A percentile compares a stretch with the other conserved stretches of the same genome.
Conservation (phyloP, 192 early-diverging fungal species). For the Chytriomyces sp. region DNA sequence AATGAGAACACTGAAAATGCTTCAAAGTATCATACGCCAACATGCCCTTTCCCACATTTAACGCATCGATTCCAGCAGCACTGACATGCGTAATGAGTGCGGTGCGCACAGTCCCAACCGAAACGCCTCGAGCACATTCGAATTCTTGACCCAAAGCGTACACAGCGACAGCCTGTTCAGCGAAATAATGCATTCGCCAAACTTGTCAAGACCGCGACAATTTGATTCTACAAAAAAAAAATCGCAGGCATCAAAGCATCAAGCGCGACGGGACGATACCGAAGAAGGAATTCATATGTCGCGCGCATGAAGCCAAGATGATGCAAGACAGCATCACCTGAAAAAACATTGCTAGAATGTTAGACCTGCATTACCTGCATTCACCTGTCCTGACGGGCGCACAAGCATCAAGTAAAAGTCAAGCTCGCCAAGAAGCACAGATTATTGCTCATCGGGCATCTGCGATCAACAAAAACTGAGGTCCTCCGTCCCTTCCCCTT, state of each 20-base stretch:
- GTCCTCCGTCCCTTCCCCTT: background rate
- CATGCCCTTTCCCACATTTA: no score
- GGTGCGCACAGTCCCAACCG: no score
- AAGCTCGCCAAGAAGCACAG: slow-evolving; percentile 38
- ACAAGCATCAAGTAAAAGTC: slow-evolving; percentile 37
- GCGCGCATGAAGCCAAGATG: slow-evolving; percentile 43
- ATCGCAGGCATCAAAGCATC: slow-evolving; percentile 39
- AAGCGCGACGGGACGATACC: slow-evolving; percentile 40
- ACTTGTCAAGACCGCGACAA: no score
- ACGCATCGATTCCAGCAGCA: no score
- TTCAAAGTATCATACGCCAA: no score
- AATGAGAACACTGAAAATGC: no score
- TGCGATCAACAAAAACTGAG: slow-evolving; percentile 37
- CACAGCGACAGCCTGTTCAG: no score
- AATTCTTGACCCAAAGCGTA: no score
- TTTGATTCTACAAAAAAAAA: slow-evolving; percentile 47
- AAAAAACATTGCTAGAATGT: slow-evolving; percentile 32
- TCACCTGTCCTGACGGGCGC: slow-evolving; percentile 22
- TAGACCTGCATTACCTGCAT: slow-evolving; percentile 50
- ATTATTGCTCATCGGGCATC: slow-evolving; percentile 30
- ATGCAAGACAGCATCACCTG: slow-evolving; percentile 45
- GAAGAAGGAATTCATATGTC: slow-evolving; percentile 49
- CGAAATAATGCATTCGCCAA: no score
- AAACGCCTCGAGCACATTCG: no score
- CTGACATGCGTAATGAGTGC: no score